Evolutionary conservation across 257 asterid species (phyloP).

Genomic region (Nicotiana undulata): DNA sequence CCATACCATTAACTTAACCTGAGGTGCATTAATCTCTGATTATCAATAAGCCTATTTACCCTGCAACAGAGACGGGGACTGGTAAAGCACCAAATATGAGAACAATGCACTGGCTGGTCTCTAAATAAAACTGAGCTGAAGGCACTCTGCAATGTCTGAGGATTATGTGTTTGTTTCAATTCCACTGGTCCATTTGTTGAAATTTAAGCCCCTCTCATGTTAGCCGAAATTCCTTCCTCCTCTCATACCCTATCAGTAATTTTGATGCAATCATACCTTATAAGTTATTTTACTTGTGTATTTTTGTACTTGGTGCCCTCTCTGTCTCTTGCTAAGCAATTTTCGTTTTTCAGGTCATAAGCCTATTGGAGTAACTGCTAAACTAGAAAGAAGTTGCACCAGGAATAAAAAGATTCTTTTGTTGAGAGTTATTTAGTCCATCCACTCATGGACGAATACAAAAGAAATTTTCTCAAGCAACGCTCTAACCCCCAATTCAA

Average conservation of each 20-base stretch:
- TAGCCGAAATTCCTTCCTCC: background rate
- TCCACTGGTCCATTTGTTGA: background rate
- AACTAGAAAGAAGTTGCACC: background rate
- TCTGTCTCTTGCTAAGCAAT: background rate
- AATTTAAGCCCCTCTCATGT: background rate
- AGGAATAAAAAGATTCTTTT: background rate
- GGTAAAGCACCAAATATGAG: background rate
- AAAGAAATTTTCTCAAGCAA: constrained; percentile 32
- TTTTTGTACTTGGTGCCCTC: background rate
- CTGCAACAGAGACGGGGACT: background rate
- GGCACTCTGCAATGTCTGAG: constrained; percentile 1
- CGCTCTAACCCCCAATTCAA: constrained; percentile 52
- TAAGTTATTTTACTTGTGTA: background rate
- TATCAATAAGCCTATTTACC: background rate
- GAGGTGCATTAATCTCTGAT: background rate
- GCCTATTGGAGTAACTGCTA: constrained; percentile 4
- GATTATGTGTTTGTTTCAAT: background rate
- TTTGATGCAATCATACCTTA: background rate
- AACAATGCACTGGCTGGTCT: background rate
- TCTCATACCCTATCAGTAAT: background rate
- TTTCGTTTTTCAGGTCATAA: constrained; percentile 8
- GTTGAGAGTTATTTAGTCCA: background rate
- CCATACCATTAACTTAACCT: background rate
- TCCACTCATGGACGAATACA: constrained; percentile 49
- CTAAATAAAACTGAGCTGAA: background rate